Conservation (phyloP, 768 basidiomycete species). For the Mycena indigotica region DNA sequence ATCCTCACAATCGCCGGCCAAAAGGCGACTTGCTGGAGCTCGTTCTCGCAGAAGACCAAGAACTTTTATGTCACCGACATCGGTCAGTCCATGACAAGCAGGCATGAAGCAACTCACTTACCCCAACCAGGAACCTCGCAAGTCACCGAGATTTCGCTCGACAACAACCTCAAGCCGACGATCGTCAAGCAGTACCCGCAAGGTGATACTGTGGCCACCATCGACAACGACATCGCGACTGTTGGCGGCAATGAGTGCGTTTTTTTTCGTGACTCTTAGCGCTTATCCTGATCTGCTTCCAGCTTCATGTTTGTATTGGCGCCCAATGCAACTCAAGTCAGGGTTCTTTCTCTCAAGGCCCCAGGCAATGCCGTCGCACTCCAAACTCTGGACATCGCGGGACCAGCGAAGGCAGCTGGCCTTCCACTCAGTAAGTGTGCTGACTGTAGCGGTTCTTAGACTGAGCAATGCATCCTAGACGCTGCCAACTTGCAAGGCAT, state of each 20-base stretch:
- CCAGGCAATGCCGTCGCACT: constrained; percentile 28
- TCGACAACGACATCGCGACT: constrained; percentile 44
- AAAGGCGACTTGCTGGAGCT: constrained; percentile 46
- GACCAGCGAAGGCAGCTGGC: constrained; percentile 24
- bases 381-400: constrained; percentile 32
- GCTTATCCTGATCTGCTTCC: too few relatives aligned
- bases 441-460: background rate
- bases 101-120: background rate
- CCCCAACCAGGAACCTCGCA: constrained; percentile 30
- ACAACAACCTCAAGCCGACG: constrained; percentile 45
- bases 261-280: too few relatives aligned
- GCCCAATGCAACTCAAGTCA: constrained; percentile 30
- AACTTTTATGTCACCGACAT: constrained; percentile 51
- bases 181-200: constrained; percentile 50
- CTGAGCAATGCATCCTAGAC: background rate
- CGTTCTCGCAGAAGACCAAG: constrained; percentile 42
- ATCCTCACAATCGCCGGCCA: constrained; percentile 41
- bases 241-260: constrained; percentile 42
- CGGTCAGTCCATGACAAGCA: constrained; percentile 16
- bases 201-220: constrained; percentile 36
- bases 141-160: constrained; percentile 50
- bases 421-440: constrained; percentile 27
- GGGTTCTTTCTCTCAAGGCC: constrained; percentile 30
- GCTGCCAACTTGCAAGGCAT: constrained; percentile 23
- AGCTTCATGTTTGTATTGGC: constrained; percentile 35